These are phyloP conservation scores for Diaporthe longicolla DNA, from an alignment of 2,329 filamentous ascomycete genomes.

Conservation along the genomic window DNA sequence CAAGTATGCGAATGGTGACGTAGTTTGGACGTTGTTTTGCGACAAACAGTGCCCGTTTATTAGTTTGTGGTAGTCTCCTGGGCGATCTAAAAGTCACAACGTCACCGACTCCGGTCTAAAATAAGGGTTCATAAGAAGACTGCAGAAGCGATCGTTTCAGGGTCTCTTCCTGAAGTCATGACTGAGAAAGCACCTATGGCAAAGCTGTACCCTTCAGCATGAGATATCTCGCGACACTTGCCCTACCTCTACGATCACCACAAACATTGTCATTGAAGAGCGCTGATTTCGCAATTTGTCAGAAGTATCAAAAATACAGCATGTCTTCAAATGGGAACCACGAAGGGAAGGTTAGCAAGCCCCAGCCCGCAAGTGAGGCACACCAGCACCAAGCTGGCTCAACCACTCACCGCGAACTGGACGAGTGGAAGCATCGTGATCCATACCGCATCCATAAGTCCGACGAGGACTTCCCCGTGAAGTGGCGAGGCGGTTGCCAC, in stretches of 20 bases:
- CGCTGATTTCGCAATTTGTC: neutral
- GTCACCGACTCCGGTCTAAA: slow-evolving; percentile 1
- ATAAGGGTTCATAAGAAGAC: neutral
- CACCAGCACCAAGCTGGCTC: slow-evolving; percentile 48
- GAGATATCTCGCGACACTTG: slow-evolving; percentile 28
- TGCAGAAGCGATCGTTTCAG: neutral
- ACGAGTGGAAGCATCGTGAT: slow-evolving; percentile 48
- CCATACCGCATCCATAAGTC: slow-evolving; percentile 47
- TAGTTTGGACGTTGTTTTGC: neutral
- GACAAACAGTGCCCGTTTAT: neutral
- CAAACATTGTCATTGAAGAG: neutral
- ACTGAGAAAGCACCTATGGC: neutral
- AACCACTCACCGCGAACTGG: slow-evolving; percentile 45
- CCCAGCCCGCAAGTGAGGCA: slow-evolving; percentile 41
- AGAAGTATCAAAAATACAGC: neutral
- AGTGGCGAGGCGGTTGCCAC: slow-evolving; percentile 69
- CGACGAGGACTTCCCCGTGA: slow-evolving; percentile 48
- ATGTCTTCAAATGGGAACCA: slow-evolving; percentile 2
- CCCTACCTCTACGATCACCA: neutral
- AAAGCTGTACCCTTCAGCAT: neutral
- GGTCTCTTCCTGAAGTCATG: neutral
- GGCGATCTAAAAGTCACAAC: slow-evolving; percentile 15
- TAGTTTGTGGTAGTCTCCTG: neutral
- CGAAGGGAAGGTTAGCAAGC: slow-evolving; percentile 38
- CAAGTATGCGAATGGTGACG: slow-evolving; percentile 17